Conservation (phyloP, 371 early-diverging fungal genomes). For the Mucor ambiguus region DNA sequence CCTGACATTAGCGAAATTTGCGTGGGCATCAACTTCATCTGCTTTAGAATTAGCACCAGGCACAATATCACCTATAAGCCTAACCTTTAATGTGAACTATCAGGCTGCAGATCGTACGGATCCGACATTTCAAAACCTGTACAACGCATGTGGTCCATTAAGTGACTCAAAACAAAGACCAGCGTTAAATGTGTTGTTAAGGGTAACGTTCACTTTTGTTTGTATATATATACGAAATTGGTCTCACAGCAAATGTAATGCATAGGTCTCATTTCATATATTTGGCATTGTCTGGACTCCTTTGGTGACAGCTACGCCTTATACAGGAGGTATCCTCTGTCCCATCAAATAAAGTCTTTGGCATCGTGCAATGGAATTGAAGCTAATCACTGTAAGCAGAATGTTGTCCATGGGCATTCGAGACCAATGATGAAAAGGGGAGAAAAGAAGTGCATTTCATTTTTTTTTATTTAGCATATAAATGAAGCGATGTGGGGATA, state of each 20-base stretch:
- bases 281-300: conserved; percentile 45
- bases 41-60: conserved; percentile 11
- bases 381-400: background rate
- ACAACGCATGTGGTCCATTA: conserved; percentile 31
- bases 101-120: conserved; percentile 20
- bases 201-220: conserved; percentile 6
- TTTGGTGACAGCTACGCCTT: conserved; percentile 22
- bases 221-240: background rate
- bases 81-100: conserved; percentile 26
- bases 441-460: background rate
- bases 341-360: conserved; percentile 19
- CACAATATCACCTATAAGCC: conserved; percentile 13
- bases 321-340: conserved; percentile 34
- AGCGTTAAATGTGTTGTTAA: conserved; percentile 24
- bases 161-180: conserved; percentile 18
- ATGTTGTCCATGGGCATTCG: background rate
- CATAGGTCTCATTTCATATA: conserved; percentile 39
- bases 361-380: too few relatives aligned
- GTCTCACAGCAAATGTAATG: background rate
- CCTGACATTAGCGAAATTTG: conserved; percentile 23
- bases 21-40: conserved; percentile 15
- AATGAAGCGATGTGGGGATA: background rate
- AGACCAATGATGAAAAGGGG: background rate
- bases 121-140: conserved; percentile 33
- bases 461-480: background rate